These are phyloP conservation scores for Komagataella populi DNA, from an alignment of 805 yeast genomes.

Conservation along the genomic window DNA sequence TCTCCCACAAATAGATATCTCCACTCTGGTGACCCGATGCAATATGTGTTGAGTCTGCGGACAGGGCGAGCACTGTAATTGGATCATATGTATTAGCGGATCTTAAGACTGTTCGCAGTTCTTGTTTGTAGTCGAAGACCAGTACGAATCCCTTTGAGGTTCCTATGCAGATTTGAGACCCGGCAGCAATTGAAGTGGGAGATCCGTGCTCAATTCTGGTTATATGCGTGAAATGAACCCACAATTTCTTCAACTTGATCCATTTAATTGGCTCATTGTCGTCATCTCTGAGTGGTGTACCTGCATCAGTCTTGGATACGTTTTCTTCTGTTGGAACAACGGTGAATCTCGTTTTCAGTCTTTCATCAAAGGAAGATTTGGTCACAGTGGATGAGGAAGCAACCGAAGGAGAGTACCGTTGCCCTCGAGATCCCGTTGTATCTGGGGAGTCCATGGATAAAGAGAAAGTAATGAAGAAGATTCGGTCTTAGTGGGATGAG, in stretches of 20 bases:
- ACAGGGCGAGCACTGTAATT: conserved; percentile 42
- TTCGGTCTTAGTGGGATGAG: neutral
- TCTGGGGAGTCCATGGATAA: neutral
- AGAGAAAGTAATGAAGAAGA: neutral
- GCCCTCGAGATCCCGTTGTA: neutral
- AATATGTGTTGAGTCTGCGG: conserved; percentile 55
- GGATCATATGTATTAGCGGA: conserved; percentile 24
- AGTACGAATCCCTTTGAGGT: conserved; percentile 54
- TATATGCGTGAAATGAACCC: neutral
- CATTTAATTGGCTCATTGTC: conserved; percentile 11
- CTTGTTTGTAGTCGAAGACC: conserved; percentile 59
- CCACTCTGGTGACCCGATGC: conserved; percentile 65
- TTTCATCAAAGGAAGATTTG: neutral
- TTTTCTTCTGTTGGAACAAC: neutral
- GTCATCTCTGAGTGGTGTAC: neutral
- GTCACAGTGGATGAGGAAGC: neutral
- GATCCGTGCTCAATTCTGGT: conserved; percentile 28
- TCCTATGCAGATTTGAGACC: conserved; percentile 46
- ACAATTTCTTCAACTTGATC: conserved; percentile 12
- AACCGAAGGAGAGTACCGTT: neutral
- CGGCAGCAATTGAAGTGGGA: conserved; percentile 29
- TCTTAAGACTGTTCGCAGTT: conserved; percentile 29
- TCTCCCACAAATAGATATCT: conserved; percentile 54
- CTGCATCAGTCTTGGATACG: neutral
- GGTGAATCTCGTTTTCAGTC: neutral